phyloP scores from a whole-genome alignment of 2,329 filamentous ascomycete species.

The Colletotrichum musae region DNA sequence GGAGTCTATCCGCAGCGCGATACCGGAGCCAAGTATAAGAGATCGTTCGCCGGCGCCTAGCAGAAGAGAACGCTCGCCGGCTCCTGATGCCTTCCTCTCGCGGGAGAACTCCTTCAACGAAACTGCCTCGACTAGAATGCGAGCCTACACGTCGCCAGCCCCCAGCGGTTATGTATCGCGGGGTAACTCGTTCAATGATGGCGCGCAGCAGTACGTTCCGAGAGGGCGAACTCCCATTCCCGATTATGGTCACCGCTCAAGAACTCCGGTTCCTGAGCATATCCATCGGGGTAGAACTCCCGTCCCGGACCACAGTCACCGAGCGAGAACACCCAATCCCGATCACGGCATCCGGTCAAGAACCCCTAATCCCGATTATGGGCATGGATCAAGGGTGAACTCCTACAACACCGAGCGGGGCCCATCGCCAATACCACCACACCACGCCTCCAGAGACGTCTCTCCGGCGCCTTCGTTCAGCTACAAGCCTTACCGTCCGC shows the following conservation, averaged over 20 bases:
- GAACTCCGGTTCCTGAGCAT: constrained; percentile 15
- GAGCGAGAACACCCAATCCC: constrained; percentile 12
- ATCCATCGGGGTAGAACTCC: constrained; percentile 20
- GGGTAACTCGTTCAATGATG: constrained; percentile 40
- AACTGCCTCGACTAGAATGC: constrained; percentile 40
- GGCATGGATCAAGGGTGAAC: constrained; percentile 39
- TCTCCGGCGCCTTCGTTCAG: constrained; percentile 56
- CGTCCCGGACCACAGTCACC: constrained; percentile 18
- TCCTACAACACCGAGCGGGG: constrained; percentile 53
- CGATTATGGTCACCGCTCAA: constrained; percentile 13
- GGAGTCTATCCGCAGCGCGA: constrained; percentile 51
- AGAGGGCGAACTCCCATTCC: constrained; percentile 35
- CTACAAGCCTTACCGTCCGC: constrained; percentile 49
- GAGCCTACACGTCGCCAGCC: constrained; percentile 38
- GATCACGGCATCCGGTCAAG: constrained; percentile 38
- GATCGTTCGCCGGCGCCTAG: constrained; percentile 10
- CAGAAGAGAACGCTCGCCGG: constrained; percentile 39
- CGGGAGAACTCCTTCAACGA: constrained; percentile 42
- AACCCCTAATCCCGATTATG: constrained; percentile 25
- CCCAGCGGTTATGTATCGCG: constrained; percentile 37
- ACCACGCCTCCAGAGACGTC: constrained; percentile 51
- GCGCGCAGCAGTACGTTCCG: constrained; percentile 36
- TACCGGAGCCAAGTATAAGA: constrained; percentile 14
- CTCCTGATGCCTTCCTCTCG: constrained; percentile 40
- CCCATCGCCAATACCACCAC: constrained; percentile 50